Conservation (phyloP, 1,284 basidiomycete genomes). For the Cutaneotrichosporon mucoides region DNA sequence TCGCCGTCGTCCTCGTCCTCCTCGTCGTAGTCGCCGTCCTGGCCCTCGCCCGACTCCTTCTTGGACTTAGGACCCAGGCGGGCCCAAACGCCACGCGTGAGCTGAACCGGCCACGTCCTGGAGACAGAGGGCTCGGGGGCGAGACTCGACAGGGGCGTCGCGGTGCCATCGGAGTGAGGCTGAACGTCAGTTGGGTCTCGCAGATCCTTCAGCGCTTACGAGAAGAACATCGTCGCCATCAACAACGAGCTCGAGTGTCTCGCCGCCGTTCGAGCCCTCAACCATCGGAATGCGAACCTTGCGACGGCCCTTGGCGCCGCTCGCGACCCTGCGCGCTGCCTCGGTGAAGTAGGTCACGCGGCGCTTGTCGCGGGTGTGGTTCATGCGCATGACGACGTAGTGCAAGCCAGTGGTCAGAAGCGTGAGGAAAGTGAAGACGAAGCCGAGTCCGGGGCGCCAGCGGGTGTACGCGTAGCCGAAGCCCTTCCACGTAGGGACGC, state of each 20-base stretch:
- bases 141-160: conserved; percentile 38
- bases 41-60: conserved; percentile 8
- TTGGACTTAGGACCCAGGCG: conserved; percentile 3
- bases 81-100: conserved; percentile 1
- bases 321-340: conserved; percentile 65
- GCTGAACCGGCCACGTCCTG: conserved; percentile 39
- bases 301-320: conserved; percentile 52
- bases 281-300: conserved; percentile 48
- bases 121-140: conserved; percentile 30
- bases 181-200: conserved; percentile 19
- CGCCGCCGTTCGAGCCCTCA: conserved; percentile 34
- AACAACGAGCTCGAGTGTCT: conserved; percentile 45
- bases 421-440: conserved; percentile 69
- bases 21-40: conserved; percentile 16
- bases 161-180: conserved; percentile 43
- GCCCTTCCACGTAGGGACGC: conserved; percentile 49
- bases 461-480: conserved; percentile 81
- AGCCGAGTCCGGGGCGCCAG: conserved; percentile 80
- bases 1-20: conserved; percentile 9
- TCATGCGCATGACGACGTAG: conserved; percentile 70
- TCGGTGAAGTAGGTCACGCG: conserved; percentile 64
- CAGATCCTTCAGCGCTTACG: conserved; percentile 27
- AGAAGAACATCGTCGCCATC: conserved; percentile 43
- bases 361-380: conserved; percentile 65
- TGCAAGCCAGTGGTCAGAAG: conserved; percentile 71